Evolutionary conservation across 345 rosid species (phyloP).

Genomic region (Eutrema japonicum): DNA sequence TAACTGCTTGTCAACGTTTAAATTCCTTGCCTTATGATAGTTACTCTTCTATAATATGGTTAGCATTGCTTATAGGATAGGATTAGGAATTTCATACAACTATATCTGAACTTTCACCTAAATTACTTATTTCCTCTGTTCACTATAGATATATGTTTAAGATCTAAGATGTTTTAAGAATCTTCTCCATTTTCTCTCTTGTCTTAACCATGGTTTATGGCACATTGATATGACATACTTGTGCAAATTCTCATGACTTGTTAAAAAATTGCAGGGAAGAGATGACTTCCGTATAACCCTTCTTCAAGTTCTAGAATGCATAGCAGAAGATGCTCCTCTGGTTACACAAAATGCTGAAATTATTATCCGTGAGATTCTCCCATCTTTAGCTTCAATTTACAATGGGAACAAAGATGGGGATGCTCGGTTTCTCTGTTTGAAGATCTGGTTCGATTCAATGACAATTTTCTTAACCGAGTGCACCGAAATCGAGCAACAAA

Average conservation of each 20-base stretch:
- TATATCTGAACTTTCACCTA: not conserved
- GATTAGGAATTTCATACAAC: slow-evolving; percentile 4
- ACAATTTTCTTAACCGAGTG: slow-evolving; percentile 72
- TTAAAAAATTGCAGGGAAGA: slow-evolving; percentile 62
- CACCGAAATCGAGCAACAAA: slow-evolving; percentile 54
- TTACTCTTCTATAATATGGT: not conserved
- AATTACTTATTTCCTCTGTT: slow-evolving; percentile 8
- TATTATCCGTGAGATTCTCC: slow-evolving; percentile 72
- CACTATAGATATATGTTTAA: slow-evolving; percentile 10
- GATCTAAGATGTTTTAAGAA: not conserved
- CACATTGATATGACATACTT: not conserved
- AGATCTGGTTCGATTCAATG: slow-evolving; percentile 86
- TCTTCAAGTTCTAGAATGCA: slow-evolving; percentile 78
- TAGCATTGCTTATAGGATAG: not conserved
- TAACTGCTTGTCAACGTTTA: slow-evolving; percentile 4
- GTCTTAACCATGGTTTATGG: not conserved
- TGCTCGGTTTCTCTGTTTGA: slow-evolving; percentile 89
- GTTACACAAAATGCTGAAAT: slow-evolving; percentile 61
- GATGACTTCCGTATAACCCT: slow-evolving; percentile 95
- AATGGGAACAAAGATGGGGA: slow-evolving; percentile 92
- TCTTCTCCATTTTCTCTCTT: not conserved
- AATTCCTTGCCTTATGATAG: slow-evolving; percentile 17
- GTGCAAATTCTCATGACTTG: slow-evolving; percentile 13
- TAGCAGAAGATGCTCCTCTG: slow-evolving; percentile 69
- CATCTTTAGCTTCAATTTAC: slow-evolving; percentile 74